Percentiles rank a stretch among this genome's conserved stretches.
phyloP scores from a whole-genome alignment of 306 rosid genomes.

The Abrus precatorius region DNA sequence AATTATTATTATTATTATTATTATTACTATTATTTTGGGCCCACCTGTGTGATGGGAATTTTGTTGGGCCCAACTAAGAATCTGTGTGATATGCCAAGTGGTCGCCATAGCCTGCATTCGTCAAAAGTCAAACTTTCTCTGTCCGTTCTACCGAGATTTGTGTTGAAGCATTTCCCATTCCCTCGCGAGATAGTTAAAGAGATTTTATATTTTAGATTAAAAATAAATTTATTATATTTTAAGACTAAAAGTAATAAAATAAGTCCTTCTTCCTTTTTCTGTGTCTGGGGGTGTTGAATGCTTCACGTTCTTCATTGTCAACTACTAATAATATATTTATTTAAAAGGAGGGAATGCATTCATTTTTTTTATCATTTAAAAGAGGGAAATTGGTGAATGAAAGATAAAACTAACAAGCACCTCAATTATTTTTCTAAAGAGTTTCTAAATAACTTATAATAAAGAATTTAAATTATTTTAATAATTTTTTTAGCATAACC shows the following conservation, averaged over 20 bases:
- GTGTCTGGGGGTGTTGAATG: neutral
- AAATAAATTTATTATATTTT: too few relatives aligned
- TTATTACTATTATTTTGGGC: neutral
- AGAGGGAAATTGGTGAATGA: neutral
- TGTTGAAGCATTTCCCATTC: neutral
- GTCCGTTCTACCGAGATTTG: too few relatives aligned
- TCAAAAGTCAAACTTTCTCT: neutral
- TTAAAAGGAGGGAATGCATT: neutral
- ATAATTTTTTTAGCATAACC: too few relatives aligned
- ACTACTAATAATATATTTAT: neutral
- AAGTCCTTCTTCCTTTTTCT: neutral
- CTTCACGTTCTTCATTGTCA: conserved; percentile 21
- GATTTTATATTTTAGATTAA: too few relatives aligned
- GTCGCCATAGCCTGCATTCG: too few relatives aligned
- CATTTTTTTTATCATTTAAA: neutral
- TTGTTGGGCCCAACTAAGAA: neutral
- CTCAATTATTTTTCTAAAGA: neutral
- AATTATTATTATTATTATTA: too few relatives aligned
- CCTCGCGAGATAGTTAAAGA: too few relatives aligned
- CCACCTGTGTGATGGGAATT: neutral
- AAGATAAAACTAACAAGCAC: neutral
- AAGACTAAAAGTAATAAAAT: too few relatives aligned
- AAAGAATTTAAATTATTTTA: too few relatives aligned
- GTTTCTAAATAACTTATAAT: too few relatives aligned
- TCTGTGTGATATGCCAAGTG: neutral